Base-by-base conservation (phyloP, 331 rosid genomes). In the Rhamnella rubrinervis region DNA sequence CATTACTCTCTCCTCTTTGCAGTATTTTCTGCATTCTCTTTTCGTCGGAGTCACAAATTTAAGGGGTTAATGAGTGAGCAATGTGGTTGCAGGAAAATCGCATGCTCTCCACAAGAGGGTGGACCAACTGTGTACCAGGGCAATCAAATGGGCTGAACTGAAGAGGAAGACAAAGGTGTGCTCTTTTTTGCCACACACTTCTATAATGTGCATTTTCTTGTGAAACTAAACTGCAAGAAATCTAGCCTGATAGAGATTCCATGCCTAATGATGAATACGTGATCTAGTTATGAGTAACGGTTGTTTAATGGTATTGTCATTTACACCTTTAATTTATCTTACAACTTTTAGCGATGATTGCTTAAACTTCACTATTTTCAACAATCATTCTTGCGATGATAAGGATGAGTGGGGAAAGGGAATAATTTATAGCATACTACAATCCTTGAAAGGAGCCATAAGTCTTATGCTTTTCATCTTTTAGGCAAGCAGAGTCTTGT, bases 81-180 rank as follows among this genome's bases (percentile, higher is more conserved):
- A 55, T 62, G 39, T 76, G 73, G 49, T 82, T 85, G 65, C 75
- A 93, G 98, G 97, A 76, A 93, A 93, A 81, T 89, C 98, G 44
- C 97, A 93, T 67, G 97, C 97, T 79, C 98, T 93, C 73, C 98
- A 90, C 79, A 93, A 88, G 88, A 87, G 98, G 68, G 92, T 93
- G 64, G 97, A 90, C 25, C 98, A 93, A 75, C 97, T 93, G 26
- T 93, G 98, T 85, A 90, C 88, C 55, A 82, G 98, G 74, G 95
- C 98, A 63, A 85, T 93, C 87, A 87, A 72, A 79, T 93, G 98
- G 98, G 97, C 82, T 65, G 97, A 90, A 71, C 71, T 93, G 71
- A 88, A 87, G 74, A 85, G 92, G 80, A 93, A 93, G 85, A 61
- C 92, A 20, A 93, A 93, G 97, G 98, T 90, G 77, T 52, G 65